Evolutionary conservation across 2,329 filamentous ascomycete genomes (phyloP), one percentile per base, ranked within the genome.

Genomic region (Xylogone sp.): DNA sequence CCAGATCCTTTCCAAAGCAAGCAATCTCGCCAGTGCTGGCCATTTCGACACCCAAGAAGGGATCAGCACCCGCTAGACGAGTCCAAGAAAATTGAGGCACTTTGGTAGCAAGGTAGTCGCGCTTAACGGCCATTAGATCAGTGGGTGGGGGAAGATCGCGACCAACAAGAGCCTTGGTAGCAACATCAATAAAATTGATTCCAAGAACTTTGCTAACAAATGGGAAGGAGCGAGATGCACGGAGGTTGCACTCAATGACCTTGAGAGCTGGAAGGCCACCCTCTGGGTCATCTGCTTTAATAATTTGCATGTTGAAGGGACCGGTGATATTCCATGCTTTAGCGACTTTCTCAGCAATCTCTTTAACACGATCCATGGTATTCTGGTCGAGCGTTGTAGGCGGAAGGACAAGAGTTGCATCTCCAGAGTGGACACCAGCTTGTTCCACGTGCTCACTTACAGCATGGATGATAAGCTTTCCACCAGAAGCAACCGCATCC

Each of bases 231-330:
- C 93, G 91, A 54, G 93, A 97, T 52, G 93, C 94, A 70, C 93
- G 93, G 56, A 97, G 84, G 72, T 97, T 97, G 78, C 93, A 97
- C 75, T 97, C 93, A 57, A 97, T 97, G 65, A 97, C 93, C 79
- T 97, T 97, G 59, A 97, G 82, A 22, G 82, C 78, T 29, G 88
- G 83, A 65, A 87, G 81, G 51, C 86, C 86, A 52, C 88, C 88
- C 53, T 89, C 84, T 27, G 87, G 83, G 64, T 87, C 77, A 12
- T 89, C 79, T 31, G 88, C 90, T 77, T 96, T 96, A 81, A 99
- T 97, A 73, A 99, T 96, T 69, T 99, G 94, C 93, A 99, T 97
- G 81, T 99, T 99, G 84, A 97, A 99, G 53, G 94, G 94, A 50
- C 94, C 94, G 19, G 91, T 97, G 70, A 97, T 97, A 66, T 82